Conservation (phyloP, 2,329 filamentous ascomycete species). For the Diaporthe aspalathi region DNA sequence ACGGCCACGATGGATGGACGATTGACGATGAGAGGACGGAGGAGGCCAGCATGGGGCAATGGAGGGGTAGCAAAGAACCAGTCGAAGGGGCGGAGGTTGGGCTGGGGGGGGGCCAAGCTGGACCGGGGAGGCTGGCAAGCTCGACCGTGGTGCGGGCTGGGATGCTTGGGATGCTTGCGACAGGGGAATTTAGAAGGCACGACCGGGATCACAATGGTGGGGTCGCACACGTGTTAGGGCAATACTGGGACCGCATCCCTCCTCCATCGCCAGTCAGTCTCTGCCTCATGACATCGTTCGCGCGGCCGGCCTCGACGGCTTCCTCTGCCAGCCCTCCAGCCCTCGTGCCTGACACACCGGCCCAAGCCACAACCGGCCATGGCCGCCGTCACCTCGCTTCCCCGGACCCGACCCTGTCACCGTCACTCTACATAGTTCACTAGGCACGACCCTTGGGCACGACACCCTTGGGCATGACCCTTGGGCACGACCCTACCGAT, state of each 20-base stretch:
- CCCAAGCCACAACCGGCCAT: slow-evolving; percentile 27
- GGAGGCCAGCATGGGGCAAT: slow-evolving; percentile 18
- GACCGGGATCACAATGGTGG: slow-evolving; percentile 33
- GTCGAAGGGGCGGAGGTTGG: slow-evolving; percentile 15
- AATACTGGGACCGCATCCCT: slow-evolving; percentile 37
- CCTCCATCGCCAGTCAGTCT: slow-evolving; percentile 29
- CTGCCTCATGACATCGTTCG: slow-evolving; percentile 21
- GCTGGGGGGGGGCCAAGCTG: slow-evolving; percentile 9
- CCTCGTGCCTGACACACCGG: slow-evolving; percentile 27
- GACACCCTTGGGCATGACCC: no score
- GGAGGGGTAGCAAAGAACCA: slow-evolving; percentile 30
- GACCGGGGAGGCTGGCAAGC: slow-evolving; percentile 31
- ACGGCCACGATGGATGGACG: slow-evolving; percentile 7
- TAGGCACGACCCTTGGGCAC: not conserved
- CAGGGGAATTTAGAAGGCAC: slow-evolving; percentile 13
- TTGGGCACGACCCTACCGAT: not conserved
- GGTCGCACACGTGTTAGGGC: slow-evolving; percentile 42
- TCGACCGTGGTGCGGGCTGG: slow-evolving; percentile 18
- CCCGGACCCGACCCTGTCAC: slow-evolving; percentile 26
- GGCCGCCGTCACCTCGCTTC: not conserved
- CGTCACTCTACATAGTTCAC: no score
- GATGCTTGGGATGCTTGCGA: slow-evolving; percentile 18
- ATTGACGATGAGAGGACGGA: slow-evolving; percentile 11
- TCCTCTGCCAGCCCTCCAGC: no score
- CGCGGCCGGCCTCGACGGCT: not conserved